These are phyloP conservation scores for Oryza meyeriana DNA, from an alignment of 176 grass and related monocot genomes.

Conservation along the genomic window DNA sequence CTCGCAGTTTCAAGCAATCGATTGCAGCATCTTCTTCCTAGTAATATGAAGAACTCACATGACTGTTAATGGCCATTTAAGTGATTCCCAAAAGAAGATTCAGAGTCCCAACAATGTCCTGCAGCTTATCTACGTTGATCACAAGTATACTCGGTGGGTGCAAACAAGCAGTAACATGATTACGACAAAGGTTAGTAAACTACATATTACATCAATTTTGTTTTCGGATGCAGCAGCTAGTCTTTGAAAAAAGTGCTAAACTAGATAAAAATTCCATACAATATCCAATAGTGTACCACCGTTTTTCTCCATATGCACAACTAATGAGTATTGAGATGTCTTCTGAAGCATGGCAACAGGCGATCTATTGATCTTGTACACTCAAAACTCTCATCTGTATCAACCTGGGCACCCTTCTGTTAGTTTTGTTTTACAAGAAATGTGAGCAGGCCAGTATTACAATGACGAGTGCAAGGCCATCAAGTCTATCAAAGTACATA, in stretches of 20 bases:
- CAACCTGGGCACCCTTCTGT: background rate
- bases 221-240: background rate
- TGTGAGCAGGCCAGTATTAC: background rate
- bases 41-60: background rate
- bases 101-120: background rate
- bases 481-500: background rate
- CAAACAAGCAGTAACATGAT: background rate
- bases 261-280: background rate
- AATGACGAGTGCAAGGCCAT: background rate
- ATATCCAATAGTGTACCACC: background rate
- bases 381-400: background rate
- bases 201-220: background rate
- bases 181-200: background rate
- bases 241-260: background rate
- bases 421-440: background rate
- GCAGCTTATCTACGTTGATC: background rate
- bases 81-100: background rate
- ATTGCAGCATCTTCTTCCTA: no score
- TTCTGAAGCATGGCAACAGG: background rate
- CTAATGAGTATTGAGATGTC: background rate
- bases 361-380: background rate
- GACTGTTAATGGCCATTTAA: background rate
- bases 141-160: background rate
- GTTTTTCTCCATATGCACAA: background rate
- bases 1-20: no score